These are phyloP conservation scores for Fusarium humuli DNA, from an alignment of 2,329 filamentous ascomycete species.

Conservation along the genomic window DNA sequence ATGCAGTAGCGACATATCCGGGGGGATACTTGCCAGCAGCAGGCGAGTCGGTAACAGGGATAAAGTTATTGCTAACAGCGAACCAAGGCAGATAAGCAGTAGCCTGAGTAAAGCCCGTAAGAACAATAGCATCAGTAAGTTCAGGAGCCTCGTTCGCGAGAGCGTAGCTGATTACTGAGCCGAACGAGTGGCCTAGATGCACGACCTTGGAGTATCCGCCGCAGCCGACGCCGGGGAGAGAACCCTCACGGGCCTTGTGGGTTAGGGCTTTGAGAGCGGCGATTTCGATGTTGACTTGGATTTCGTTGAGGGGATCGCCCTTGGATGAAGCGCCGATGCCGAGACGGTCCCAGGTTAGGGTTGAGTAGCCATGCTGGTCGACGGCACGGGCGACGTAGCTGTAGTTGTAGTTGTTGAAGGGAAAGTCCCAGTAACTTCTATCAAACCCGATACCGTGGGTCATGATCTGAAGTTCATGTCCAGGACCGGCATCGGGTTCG, in stretches of 20 bases:
- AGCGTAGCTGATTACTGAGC: constrained; percentile 67
- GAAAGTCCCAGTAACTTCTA: constrained; percentile 70
- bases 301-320: constrained; percentile 69
- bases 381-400: constrained; percentile 70
- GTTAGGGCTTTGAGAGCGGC: constrained; percentile 68
- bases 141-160: constrained; percentile 64
- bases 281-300: constrained; percentile 69
- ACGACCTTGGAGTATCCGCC: constrained; percentile 58
- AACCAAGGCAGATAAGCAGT: constrained; percentile 58
- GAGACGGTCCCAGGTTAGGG: constrained; percentile 71
- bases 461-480: constrained; percentile 54
- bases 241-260: constrained; percentile 57
- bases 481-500: constrained; percentile 60
- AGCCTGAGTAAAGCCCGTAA: constrained; percentile 70
- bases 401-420: constrained; percentile 70
- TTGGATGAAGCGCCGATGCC: constrained; percentile 69
- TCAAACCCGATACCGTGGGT: constrained; percentile 58
- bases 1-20: constrained; percentile 65
- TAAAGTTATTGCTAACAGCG: constrained; percentile 59
- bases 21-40: constrained; percentile 52
- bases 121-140: constrained; percentile 67
- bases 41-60: constrained; percentile 54
- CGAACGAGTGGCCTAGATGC: constrained; percentile 74
- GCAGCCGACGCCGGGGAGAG: constrained; percentile 56
- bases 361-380: constrained; percentile 66